Evolutionary conservation across 305 asterid species (phyloP).

Genomic region (Fraxinus albicans): DNA sequence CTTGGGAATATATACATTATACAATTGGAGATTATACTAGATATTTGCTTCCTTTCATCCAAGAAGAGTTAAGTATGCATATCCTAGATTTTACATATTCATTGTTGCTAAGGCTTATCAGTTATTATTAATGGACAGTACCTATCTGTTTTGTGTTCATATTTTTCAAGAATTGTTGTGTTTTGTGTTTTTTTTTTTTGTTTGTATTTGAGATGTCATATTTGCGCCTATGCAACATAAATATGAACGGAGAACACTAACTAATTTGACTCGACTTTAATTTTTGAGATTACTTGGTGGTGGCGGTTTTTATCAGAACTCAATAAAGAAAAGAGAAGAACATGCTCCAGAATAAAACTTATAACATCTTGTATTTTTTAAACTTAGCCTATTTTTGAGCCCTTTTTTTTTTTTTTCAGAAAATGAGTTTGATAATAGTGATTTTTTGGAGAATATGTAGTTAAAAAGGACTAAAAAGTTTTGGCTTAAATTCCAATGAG

Average conservation of each 20-base stretch:
- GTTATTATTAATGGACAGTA: neutral
- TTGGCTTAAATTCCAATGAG: neutral
- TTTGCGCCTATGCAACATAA: neutral
- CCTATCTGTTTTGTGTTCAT: neutral
- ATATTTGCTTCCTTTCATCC: neutral
- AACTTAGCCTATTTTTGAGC: neutral
- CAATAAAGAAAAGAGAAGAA: neutral
- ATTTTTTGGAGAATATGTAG: too few species aligned
- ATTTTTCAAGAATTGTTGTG: neutral
- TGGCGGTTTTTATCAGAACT: neutral
- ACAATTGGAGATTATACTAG: neutral
- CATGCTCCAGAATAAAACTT: neutral
- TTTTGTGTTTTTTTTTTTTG: neutral
- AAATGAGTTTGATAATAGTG: neutral
- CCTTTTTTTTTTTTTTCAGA: neutral
- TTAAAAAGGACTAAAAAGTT: too few species aligned
- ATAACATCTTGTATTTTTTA: neutral
- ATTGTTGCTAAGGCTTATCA: neutral
- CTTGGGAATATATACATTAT: neutral
- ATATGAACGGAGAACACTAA: neutral
- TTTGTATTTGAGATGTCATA: neutral
- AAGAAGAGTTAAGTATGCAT: neutral
- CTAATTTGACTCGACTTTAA: neutral
- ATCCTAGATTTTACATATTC: neutral
- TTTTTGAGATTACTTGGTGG: neutral